Conservation (phyloP, 768 basidiomycete species). For the Calocera cornea region DNA sequence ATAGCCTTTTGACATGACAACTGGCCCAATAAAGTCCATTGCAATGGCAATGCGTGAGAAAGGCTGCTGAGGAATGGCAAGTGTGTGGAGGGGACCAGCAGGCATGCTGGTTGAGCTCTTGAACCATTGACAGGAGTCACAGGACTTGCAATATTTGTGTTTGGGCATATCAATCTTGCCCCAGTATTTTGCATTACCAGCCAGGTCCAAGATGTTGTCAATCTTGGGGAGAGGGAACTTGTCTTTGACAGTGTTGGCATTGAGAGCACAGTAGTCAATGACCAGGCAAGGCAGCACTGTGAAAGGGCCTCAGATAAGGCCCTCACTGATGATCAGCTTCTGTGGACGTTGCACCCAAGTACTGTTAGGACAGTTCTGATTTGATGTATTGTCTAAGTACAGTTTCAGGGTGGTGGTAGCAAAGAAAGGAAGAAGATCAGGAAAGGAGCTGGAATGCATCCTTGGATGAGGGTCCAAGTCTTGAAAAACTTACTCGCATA, state of each 20-base stretch:
- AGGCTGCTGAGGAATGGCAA: slow-evolving; percentile 10
- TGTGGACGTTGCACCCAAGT: too few relatives aligned
- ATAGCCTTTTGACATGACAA: slow-evolving; percentile 7
- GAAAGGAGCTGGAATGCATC: too few relatives aligned
- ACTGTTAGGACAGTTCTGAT: too few relatives aligned
- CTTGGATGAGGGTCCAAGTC: too few relatives aligned
- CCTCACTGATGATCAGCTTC: too few relatives aligned
- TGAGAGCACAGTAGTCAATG: slow-evolving; percentile 25
- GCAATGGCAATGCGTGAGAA: slow-evolving; percentile 10
- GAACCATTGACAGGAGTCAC: slow-evolving; percentile 24
- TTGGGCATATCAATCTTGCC: slow-evolving; percentile 17
- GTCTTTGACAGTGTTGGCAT: slow-evolving; percentile 23
- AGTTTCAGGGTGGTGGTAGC: too few relatives aligned
- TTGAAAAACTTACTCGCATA: too few relatives aligned
- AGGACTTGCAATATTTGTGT: slow-evolving; percentile 23
- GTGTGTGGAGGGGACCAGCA: slow-evolving; percentile 17
- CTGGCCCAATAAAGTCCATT: slow-evolving; percentile 13
- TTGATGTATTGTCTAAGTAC: too few relatives aligned
- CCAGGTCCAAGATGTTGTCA: background rate
- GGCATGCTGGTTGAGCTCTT: slow-evolving; percentile 22
- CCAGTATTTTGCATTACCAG: too few relatives aligned
- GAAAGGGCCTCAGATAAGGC: too few relatives aligned
- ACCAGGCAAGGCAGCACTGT: slow-evolving; percentile 26
- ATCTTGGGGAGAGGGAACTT: slow-evolving; percentile 18
- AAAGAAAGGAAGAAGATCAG: too few relatives aligned